Percentiles rank a stretch among this genome's conserved stretches.
These are phyloP conservation scores for Chrysochromulina parva DNA, from an alignment of 78 protist genomes.

Conservation along the genomic window DNA sequence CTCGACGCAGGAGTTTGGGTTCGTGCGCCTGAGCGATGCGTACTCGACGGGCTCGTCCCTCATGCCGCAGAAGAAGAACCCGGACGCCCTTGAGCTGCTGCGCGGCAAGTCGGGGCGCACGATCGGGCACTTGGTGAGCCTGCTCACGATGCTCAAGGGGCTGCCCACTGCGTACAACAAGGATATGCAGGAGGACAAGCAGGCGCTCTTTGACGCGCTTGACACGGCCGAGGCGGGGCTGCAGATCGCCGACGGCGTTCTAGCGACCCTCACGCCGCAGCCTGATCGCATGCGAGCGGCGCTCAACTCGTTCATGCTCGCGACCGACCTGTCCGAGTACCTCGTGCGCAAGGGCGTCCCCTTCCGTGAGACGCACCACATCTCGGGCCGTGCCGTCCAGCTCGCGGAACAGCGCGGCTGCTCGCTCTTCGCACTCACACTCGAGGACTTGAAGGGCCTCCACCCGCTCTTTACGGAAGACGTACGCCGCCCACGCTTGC, in stretches of 20 bases:
- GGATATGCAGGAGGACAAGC: constrained; percentile 75
- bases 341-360: constrained; percentile 75
- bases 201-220: constrained; percentile 58
- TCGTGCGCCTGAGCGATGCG: constrained; percentile 59
- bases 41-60: constrained; percentile 64
- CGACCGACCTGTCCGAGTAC: constrained; percentile 77
- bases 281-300: constrained; percentile 47
- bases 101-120: constrained; percentile 68
- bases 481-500: background rate
- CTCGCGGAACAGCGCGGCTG: constrained; percentile 45
- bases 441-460: constrained; percentile 1
- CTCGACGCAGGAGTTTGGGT: constrained; percentile 67
- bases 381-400: constrained; percentile 54
- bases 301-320: constrained; percentile 60
- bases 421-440: constrained; percentile 25
- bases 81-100: constrained; percentile 76
- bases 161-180: constrained; percentile 80
- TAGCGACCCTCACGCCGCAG: constrained; percentile 44
- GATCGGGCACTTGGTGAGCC: constrained; percentile 26
- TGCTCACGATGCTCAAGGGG: constrained; percentile 57
- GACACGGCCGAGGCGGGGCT: constrained; percentile 48
- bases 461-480: constrained; percentile 43
- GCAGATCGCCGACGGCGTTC: constrained; percentile 61
- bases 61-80: constrained; percentile 86
- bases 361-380: constrained; percentile 70